Conservation (phyloP, 2,329 filamentous ascomycete genomes). For the Alternaria brassicicola region DNA sequence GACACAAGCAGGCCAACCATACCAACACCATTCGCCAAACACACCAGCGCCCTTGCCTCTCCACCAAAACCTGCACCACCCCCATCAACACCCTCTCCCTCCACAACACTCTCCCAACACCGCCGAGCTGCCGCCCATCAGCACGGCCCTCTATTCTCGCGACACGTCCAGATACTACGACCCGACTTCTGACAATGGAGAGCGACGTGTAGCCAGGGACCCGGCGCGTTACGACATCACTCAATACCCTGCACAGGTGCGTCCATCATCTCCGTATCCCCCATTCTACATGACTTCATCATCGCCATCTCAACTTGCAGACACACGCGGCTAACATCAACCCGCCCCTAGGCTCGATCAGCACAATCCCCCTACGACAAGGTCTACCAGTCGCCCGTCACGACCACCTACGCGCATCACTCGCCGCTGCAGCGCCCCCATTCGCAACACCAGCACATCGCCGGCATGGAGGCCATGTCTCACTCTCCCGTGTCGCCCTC, state of each 20-base stretch:
- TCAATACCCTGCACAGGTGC: slow-evolving; percentile 43
- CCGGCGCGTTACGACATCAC: slow-evolving; percentile 40
- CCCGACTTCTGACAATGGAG: slow-evolving; percentile 55
- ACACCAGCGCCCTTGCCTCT: slow-evolving; percentile 42
- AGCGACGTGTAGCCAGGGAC: slow-evolving; percentile 38
- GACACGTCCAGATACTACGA: slow-evolving; percentile 57
- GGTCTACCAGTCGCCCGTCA: slow-evolving; percentile 47
- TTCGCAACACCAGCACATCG: slow-evolving; percentile 41
- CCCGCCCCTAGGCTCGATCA: slow-evolving; percentile 37
- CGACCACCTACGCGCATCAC: slow-evolving; percentile 41
- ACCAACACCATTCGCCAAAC: slow-evolving; percentile 44
- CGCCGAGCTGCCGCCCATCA: slow-evolving; percentile 50
- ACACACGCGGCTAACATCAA: slow-evolving; percentile 28
- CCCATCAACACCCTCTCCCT: slow-evolving; percentile 27
- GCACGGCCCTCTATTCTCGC: slow-evolving; percentile 48
- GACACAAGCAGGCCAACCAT: slow-evolving; percentile 46
- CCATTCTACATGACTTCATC: not conserved
- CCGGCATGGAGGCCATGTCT: slow-evolving; percentile 45
- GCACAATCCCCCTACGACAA: slow-evolving; percentile 46
- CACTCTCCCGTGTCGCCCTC: slow-evolving; percentile 49
- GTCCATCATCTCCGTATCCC: slow-evolving; percentile 8
- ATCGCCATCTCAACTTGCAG: slow-evolving; percentile 7
- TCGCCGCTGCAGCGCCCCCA: slow-evolving; percentile 48
- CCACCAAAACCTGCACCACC: slow-evolving; percentile 39
- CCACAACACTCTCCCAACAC: slow-evolving; percentile 39